These are phyloP conservation scores for Neospermospora avenae DNA, from an alignment of 2,329 filamentous ascomycete species.

Conservation along the genomic window DNA sequence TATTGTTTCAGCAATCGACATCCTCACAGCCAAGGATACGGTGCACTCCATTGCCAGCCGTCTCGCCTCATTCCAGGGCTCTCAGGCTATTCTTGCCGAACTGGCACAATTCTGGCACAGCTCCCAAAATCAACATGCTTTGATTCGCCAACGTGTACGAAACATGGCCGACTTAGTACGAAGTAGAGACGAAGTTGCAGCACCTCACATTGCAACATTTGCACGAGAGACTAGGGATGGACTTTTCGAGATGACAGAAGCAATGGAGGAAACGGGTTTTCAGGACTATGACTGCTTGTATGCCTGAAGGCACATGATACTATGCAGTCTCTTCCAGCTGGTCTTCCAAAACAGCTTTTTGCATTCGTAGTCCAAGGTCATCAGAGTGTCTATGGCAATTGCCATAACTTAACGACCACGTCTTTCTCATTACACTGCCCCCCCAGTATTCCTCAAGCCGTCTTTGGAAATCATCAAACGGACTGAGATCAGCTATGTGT, in stretches of 20 bases:
- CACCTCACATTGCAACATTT: slow-evolving; percentile 2
- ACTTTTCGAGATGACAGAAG: slow-evolving; percentile 25
- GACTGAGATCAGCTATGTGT: too few species aligned
- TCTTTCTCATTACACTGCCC: too few species aligned
- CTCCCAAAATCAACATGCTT: slow-evolving; percentile 44
- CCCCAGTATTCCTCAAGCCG: too few species aligned
- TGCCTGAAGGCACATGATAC: slow-evolving; percentile 11
- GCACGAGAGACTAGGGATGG: slow-evolving; percentile 15
- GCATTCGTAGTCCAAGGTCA: too few species aligned
- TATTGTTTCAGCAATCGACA: slow-evolving; percentile 62
- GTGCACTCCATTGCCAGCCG: slow-evolving; percentile 49
- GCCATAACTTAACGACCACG: too few species aligned
- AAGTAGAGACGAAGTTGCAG: slow-evolving; percentile 8
- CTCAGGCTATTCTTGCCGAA: slow-evolving; percentile 52
- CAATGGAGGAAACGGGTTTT: slow-evolving; percentile 42
- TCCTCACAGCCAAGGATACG: slow-evolving; percentile 58
- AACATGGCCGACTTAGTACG: slow-evolving; percentile 20
- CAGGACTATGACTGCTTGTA: slow-evolving; percentile 31
- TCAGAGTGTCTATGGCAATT: too few species aligned
- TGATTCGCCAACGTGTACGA: slow-evolving; percentile 26
- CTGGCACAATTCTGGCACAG: slow-evolving; percentile 59
- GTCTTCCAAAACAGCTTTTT: too few species aligned
- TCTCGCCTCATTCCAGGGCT: slow-evolving; percentile 52
- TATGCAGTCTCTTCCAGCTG: not conserved
- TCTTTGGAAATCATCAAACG: too few species aligned